Conservation (phyloP, 345 rosid genomes). For the Bruguiera parviflora region DNA sequence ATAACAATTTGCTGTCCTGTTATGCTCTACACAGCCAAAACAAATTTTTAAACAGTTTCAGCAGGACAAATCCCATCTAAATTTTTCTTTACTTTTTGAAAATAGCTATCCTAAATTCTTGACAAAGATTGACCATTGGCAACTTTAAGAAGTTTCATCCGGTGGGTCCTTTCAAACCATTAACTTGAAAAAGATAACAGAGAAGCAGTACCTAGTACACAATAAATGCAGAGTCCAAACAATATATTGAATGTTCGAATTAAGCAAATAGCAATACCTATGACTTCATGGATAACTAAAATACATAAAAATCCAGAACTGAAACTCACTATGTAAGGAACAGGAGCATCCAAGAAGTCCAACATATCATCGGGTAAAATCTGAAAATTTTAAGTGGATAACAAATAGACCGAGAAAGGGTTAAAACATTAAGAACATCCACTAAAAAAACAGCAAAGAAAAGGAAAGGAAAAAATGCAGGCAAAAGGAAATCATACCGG, state of each 20-base stretch:
- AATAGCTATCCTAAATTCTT: no score
- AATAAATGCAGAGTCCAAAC: neutral
- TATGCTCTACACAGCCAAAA: no score
- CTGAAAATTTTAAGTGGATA: conserved; percentile 37
- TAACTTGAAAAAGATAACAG: neutral
- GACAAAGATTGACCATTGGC: no score
- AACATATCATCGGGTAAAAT: conserved; percentile 94
- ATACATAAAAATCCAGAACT: neutral
- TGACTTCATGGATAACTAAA: neutral
- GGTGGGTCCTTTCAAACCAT: no score
- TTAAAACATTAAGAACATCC: neutral
- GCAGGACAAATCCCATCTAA: no score
- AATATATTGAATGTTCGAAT: no score
- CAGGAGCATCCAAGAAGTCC: conserved; percentile 96
- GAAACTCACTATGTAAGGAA: conserved; percentile 83
- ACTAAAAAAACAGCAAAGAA: neutral
- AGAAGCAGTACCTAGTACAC: neutral
- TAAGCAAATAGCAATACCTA: no score
- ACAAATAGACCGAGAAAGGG: conserved; percentile 14
- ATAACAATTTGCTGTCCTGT: neutral
- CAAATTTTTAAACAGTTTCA: no score
- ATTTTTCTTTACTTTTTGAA: no score
- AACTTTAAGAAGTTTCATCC: no score
- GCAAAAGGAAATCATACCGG: conserved; percentile 46
- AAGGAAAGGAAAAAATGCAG: neutral